Conservation (phyloP, 257 asterid genomes). For the Przewalskia tangutica region DNA sequence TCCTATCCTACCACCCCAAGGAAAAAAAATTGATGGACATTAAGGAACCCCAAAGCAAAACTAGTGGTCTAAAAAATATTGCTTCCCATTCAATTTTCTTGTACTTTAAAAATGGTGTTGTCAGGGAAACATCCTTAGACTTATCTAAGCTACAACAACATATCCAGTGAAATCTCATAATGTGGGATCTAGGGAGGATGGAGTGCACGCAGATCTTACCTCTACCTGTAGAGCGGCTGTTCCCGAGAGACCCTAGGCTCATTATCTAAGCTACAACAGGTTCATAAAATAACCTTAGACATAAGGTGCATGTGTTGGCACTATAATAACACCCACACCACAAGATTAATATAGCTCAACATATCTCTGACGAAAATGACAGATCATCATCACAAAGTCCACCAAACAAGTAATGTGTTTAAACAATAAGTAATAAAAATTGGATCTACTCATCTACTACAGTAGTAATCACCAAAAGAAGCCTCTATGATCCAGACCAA, state of each 20-base stretch:
- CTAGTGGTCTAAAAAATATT: background rate
- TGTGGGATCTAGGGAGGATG: too few species aligned
- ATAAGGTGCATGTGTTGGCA: background rate
- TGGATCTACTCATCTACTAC: background rate
- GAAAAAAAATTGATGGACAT: background rate
- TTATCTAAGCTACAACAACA: background rate
- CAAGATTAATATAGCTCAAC: background rate
- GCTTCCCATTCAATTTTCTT: background rate
- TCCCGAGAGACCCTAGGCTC: too few species aligned
- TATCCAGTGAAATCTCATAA: too few species aligned
- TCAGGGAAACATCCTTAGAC: background rate
- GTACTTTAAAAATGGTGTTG: background rate
- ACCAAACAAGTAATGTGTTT: background rate
- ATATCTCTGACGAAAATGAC: background rate
- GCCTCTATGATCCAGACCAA: background rate
- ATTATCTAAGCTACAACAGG: background rate
- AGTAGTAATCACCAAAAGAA: background rate
- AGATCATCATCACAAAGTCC: background rate
- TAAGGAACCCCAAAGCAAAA: background rate
- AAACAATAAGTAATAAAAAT: background rate
- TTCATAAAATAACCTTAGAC: background rate
- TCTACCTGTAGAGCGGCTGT: too few species aligned
- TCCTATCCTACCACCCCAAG: background rate
- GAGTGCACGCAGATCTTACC: too few species aligned
- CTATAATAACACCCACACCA: too few species aligned